phyloP scores from a whole-genome alignment of 2,329 filamentous ascomycete genomes.

The Aspergillus latus region DNA sequence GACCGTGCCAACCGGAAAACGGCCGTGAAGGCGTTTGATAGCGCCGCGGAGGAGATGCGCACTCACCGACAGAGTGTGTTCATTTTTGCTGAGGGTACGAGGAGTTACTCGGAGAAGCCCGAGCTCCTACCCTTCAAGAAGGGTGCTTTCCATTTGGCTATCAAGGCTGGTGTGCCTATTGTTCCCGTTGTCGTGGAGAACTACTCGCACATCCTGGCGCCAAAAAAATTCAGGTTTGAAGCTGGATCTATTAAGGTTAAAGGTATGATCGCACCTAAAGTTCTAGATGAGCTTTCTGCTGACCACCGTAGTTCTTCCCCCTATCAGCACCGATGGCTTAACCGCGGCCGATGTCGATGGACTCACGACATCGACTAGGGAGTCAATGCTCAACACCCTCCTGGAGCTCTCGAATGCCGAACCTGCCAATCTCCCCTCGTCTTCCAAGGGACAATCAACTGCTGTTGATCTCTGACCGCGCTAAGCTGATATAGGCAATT shows the following conservation, averaged over 20 bases:
- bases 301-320: constrained; percentile 65
- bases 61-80: constrained; percentile 61
- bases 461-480: constrained; percentile 38
- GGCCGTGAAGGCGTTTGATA: constrained; percentile 80
- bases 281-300: neutral
- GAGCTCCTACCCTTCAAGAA: constrained; percentile 95
- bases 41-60: constrained; percentile 78
- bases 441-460: constrained; percentile 31
- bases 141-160: constrained; percentile 92
- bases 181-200: constrained; percentile 81
- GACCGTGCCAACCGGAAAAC: constrained; percentile 82
- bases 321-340: constrained; percentile 73
- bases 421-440: constrained; percentile 19
- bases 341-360: constrained; percentile 75
- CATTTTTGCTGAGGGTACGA: constrained; percentile 74
- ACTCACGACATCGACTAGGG: constrained; percentile 65
- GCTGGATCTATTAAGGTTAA: constrained; percentile 72
- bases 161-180: constrained; percentile 90
- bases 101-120: constrained; percentile 81
- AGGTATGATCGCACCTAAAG: constrained; percentile 51
- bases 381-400: constrained; percentile 69
- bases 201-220: constrained; percentile 70
- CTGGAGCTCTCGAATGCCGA: constrained; percentile 42
- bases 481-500: neutral
- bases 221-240: constrained; percentile 65